phyloP scores from a whole-genome alignment of 306 rosid species.

The Trifolium dubium region DNA sequence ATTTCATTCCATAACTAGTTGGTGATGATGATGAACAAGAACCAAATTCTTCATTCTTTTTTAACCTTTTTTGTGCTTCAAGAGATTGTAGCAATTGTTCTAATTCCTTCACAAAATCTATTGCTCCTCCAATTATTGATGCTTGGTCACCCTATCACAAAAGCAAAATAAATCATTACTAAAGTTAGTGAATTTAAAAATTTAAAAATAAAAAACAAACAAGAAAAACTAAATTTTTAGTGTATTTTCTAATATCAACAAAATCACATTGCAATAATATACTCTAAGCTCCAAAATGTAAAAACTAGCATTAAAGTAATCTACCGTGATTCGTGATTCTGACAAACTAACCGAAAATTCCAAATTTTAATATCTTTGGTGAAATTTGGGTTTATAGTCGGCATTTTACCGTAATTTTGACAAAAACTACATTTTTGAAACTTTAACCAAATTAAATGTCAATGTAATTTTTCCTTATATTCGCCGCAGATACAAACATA shows the following conservation, averaged over 20 bases:
- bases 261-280: no score
- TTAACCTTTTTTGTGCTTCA: constrained; percentile 69
- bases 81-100: constrained; percentile 83
- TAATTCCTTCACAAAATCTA: constrained; percentile 92
- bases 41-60: constrained; percentile 49
- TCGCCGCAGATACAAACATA: neutral
- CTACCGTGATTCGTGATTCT: neutral
- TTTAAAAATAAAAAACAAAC: neutral
- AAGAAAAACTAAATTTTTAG: neutral
- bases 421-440: no score
- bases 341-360: neutral
- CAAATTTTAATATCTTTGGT: no score
- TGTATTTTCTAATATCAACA: neutral
- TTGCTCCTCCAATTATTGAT: constrained; percentile 93
- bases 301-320: neutral
- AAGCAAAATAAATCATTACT: neutral
- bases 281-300: neutral
- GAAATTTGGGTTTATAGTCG: no score
- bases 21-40: constrained; percentile 33
- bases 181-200: neutral
- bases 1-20: constrained; percentile 47
- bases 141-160: constrained; percentile 91
- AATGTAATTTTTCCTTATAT: neutral
- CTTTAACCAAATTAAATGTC: no score
- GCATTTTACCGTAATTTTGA: no score